Evolutionary conservation across 768 basidiomycete species (phyloP), one percentile per base, ranked within the genome.

Genomic region (Tylopilus intermedius): DNA sequence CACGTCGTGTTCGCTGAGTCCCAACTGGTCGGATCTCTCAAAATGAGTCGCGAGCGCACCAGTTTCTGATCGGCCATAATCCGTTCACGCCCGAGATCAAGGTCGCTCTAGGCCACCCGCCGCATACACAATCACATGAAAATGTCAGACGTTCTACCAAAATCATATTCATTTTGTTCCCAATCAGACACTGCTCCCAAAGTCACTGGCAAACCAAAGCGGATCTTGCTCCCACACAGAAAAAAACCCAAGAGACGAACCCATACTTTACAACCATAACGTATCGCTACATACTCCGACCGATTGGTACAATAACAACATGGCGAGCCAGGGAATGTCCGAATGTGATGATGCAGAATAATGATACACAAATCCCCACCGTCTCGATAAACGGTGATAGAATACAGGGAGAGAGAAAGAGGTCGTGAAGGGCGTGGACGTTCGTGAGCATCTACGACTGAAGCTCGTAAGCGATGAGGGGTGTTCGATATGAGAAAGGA

Each of bases 191-290:
- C n/a, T 4, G 9, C 30, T 40, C 50, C 37, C 44, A 45, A 49
- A 39, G 32, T 22, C 10, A 29, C 5, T 8, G 27, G 29, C 8
- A 29, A 4, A 29, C 45, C 42, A 56, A 32, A 46, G 13, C 38
- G 48, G 22, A 56, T 41, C 43, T 30, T 9, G 6, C 29, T 29
- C 29, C 47, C 26, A 41, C 21, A 38, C 46, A 53, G 42, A n/a
- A 54, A 11, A 45, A 52, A 27, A n/a, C 54, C 52, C 58, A 53
- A 59, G 49, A 67, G 45, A 50, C 41, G 45, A 55, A 57, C 15
- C 22, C 67, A 58, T 71, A 68, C 43, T 66, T 69, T 71, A 69
- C 69, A 71, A 48, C 47, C 65, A 68, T 70, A 70, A 69, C 56
- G 67, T 69, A 69, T 60, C 49, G 69, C 67, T 69, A 69, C 69